Evolutionary conservation across 2,329 filamentous ascomycete species (phyloP), one percentile per base, ranked within the genome.

Genomic region (Plectosphaerella plurivora): DNA sequence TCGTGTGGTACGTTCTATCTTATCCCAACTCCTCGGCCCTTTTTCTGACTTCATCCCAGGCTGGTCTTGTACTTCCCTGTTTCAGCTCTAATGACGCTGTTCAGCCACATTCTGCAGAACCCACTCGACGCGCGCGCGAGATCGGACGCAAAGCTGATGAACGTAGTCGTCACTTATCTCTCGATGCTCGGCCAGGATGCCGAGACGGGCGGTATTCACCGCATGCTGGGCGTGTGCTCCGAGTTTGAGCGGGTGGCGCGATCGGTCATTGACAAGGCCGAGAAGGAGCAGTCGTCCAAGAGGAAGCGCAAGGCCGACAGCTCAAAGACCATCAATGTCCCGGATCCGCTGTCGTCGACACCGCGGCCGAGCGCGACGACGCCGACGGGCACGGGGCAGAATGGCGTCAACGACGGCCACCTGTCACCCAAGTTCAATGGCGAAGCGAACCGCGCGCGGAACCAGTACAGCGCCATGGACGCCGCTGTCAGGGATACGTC

Each of bases 41-140:
- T 10, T 47, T 54, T 51, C 68, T 73, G 63, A 73, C 54, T 55
- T 12, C 16, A n/a, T 20, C 35, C 10, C 54, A 86, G 83, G 91
- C 81, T 99, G 65, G 90, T 97, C 59, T 75, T 97, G 11, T 99
- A 99, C 70, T 99, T 96, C 71, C 94, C 94, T 0, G 92, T 99
- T 9, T 96, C 94, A 1, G 89, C 94, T 1, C 81, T 97, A 5
- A 91, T 99, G 45, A 97, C 94, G 0, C 75, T 99, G 2, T 99
- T 99, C 63, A 92, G 93, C 54, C 97, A 97, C 63, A 95, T 97
- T 46, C 72, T 99, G 1, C 94, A 99, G 66, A 97, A 97, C 61
- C 94, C 94, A 0, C 83, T 93, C 53, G 94, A 99, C 64, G 84
- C 88, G 1, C 82, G 91, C 45, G 93, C 93, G 42, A 86, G 91